Evolutionary conservation across 352 stramenopile genomes (phyloP), one percentile per base, ranked within the genome.

Genomic region (Globisporangium middletonii): DNA sequence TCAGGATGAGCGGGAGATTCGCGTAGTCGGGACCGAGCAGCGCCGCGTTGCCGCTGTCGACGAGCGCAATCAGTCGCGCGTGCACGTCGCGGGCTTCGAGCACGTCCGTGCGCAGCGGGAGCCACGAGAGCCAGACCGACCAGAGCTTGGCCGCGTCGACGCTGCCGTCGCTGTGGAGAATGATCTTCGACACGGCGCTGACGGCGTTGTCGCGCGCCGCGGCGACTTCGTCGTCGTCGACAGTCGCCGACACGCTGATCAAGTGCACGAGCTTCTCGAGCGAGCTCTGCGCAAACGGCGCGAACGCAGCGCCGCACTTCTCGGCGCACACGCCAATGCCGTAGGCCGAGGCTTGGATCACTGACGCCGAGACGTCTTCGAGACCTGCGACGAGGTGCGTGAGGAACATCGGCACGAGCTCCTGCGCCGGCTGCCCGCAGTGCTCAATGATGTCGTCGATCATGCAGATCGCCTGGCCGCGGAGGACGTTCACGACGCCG

Each of bases 361-460:
- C 79, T 3, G 67, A 71, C 28, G 81, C 63, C 44, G 77, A 78
- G 48, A 57, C 57, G 59, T 95, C 83, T 50, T 95, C 79, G 2
- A 93, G 71, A 2, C 81, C 80, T 37, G 80, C 71, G 49, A 92
- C 65, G 11, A 95, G 67, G 66, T 93, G 81, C 35, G 65, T 67
- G 50, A 92, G 67, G 58, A 95, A 89, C 35, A 77, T 57, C 11
- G 85, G 79, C 38, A 93, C 64, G n/a, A 92, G 64, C 72, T 89
- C 78, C 67, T 88, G 77, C 1, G 79, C 75, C 16, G 73, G 69
- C 53, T 61, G 65, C 42, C 78, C 83, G 56, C 85, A 90, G 74
- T 92, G 82, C 68, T 95, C 85, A 50, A 95, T 88, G 50, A 95
- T 75, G 66, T 95, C 85, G 62, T 95, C 85, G 47, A 95, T 77